Conservation (phyloP, 495 filamentous ascomycete species). For the Penicillium turbatum region DNA sequence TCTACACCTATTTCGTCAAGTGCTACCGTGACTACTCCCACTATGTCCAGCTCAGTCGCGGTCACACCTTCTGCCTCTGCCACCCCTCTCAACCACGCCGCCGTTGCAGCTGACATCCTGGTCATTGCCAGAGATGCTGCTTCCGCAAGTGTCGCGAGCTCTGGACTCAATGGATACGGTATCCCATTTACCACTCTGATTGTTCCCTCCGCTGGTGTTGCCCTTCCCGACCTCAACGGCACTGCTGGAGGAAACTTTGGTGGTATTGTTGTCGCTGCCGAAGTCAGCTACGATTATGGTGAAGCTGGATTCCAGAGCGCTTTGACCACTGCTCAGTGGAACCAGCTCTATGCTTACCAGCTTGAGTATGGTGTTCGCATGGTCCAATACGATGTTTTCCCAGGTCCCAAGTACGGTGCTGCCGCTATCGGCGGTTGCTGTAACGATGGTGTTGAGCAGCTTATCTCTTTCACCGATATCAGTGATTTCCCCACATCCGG, state of each 20-base stretch:
- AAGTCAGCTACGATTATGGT: slow-evolving; percentile 54
- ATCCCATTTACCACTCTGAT: slow-evolving; percentile 54
- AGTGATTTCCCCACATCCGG: slow-evolving; percentile 49
- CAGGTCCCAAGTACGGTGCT: slow-evolving; percentile 48
- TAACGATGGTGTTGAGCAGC: slow-evolving; percentile 46
- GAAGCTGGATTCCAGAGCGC: slow-evolving; percentile 46
- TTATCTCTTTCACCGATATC: slow-evolving; percentile 45
- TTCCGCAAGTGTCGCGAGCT: slow-evolving; percentile 43
- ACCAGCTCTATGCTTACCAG: slow-evolving; percentile 54
- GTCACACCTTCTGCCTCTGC: slow-evolving; percentile 21
- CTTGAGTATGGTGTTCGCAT: slow-evolving; percentile 54
- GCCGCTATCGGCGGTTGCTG: slow-evolving; percentile 44
- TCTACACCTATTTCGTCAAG: slow-evolving; percentile 17
- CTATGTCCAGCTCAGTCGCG: slow-evolving; percentile 23
- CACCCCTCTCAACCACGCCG: slow-evolving; percentile 19
- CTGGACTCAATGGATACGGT: slow-evolving; percentile 57
- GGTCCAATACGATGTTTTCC: slow-evolving; percentile 57
- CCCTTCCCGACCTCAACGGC: slow-evolving; percentile 49
- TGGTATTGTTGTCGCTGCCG: slow-evolving; percentile 53
- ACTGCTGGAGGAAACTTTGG: slow-evolving; percentile 50
- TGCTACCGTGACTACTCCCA: slow-evolving; percentile 15
- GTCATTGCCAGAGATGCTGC: slow-evolving; percentile 52
- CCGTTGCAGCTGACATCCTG: slow-evolving; percentile 48
- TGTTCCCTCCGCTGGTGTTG: slow-evolving; percentile 49
- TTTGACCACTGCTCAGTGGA: slow-evolving; percentile 54